phyloP scores from a whole-genome alignment of 306 rosid species.

The Parietaria judaica region DNA sequence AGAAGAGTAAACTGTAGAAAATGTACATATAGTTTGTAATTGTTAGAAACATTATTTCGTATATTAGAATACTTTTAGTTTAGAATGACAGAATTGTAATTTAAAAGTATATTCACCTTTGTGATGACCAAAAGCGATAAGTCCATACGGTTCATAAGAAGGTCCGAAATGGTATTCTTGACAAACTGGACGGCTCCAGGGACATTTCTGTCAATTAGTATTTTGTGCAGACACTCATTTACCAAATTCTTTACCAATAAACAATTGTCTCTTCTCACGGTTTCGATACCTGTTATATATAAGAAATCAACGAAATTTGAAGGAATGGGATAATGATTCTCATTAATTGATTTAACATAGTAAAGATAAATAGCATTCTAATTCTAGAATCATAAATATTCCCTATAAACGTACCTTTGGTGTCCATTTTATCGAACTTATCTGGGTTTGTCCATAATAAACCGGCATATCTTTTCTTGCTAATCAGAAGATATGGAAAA shows the following conservation, averaged over 20 bases:
- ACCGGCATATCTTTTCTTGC: slow-evolving; percentile 99
- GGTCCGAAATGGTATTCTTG: slow-evolving; percentile 91
- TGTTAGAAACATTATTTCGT: no score
- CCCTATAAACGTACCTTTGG: slow-evolving; percentile 52
- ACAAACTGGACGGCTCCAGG: slow-evolving; percentile 95
- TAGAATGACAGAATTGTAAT: no score
- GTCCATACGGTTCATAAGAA: slow-evolving; percentile 96
- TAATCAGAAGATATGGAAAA: slow-evolving; percentile 85
- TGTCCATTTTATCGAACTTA: slow-evolving; percentile 88
- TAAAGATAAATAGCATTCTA: no score
- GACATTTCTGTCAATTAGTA: slow-evolving; percentile 72
- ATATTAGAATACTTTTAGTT: no score
- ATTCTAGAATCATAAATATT: slow-evolving; percentile 13
- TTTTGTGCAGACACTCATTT: slow-evolving; percentile 78
- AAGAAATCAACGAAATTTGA: neutral
- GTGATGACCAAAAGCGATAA: slow-evolving; percentile 92
- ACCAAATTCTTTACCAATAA: slow-evolving; percentile 93
- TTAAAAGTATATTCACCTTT: slow-evolving; percentile 43
- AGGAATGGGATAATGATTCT: no score
- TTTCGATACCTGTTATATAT: slow-evolving; percentile 70
- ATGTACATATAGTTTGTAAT: no score
- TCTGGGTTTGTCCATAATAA: slow-evolving; percentile 77
- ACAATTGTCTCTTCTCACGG: slow-evolving; percentile 96
- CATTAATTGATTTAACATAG: no score
- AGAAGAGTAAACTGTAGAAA: no score